phyloP scores from a whole-genome alignment of 108 stramenopile species.

The Conticribra weissflogii region DNA sequence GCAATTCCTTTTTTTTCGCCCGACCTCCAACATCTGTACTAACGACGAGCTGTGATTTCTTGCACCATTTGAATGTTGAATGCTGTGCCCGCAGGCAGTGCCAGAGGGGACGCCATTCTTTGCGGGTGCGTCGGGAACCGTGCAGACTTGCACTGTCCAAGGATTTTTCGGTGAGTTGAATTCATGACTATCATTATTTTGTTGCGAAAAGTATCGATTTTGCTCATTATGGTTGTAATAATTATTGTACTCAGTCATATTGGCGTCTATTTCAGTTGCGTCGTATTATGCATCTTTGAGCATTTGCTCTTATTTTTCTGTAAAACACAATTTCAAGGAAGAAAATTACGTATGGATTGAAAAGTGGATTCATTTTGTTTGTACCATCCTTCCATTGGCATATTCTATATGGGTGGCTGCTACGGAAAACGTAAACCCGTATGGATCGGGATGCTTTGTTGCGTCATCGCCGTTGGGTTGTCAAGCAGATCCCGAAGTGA shows the following conservation, averaged over 20 bases:
- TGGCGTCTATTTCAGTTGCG: conserved; percentile 3
- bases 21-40: too few species aligned
- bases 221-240: too few species aligned
- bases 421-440: conserved; percentile 5
- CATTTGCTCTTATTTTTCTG: conserved; percentile 5
- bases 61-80: neutral
- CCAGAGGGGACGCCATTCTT: too few species aligned
- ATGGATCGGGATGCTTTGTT: neutral
- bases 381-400: neutral
- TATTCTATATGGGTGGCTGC: neutral
- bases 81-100: conserved; percentile 11
- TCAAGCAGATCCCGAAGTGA: neutral
- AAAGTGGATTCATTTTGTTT: conserved; percentile 7
- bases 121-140: conserved; percentile 13
- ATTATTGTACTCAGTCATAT: too few species aligned
- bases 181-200: too few species aligned
- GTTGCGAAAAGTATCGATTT: too few species aligned
- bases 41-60: neutral
- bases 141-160: conserved; percentile 11
- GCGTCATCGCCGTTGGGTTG: neutral
- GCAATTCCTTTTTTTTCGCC: too few species aligned
- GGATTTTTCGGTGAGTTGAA: too few species aligned
- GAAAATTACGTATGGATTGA: conserved; percentile 11
- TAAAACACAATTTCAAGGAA: conserved; percentile 9
- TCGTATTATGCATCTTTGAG: conserved; percentile 8